Evolutionary conservation across 306 rosid genomes (phyloP).

Genomic region (Canavalia ensiformis): DNA sequence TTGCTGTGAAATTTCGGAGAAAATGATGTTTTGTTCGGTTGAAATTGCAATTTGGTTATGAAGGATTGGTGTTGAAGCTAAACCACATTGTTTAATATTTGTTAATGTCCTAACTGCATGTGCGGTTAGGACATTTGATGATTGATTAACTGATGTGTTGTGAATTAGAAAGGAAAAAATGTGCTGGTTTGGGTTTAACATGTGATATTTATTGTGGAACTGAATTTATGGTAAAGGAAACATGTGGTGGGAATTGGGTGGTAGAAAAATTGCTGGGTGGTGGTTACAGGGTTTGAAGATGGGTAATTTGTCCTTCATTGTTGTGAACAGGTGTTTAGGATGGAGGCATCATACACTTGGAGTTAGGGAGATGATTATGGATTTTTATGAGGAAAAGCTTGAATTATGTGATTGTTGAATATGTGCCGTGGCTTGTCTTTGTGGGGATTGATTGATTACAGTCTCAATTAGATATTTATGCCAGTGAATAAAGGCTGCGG

Average conservation of each 20-base stretch:
- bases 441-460: background rate
- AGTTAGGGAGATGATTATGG: slow-evolving; percentile 15
- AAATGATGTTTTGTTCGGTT: slow-evolving; percentile 6
- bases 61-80: background rate
- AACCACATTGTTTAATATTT: too few species aligned
- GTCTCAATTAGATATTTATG: slow-evolving; percentile 23
- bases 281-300: slow-evolving; percentile 6
- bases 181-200: background rate
- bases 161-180: background rate
- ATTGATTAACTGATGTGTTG: background rate
- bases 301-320: slow-evolving; percentile 5
- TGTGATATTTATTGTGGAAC: background rate
- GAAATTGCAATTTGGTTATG: background rate
- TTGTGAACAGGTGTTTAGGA: slow-evolving; percentile 7
- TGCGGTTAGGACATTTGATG: background rate
- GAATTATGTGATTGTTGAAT: background rate
- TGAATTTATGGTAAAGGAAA: background rate
- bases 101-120: background rate
- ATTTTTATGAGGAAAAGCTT: slow-evolving; percentile 4
- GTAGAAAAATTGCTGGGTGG: background rate
- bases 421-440: background rate
- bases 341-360: slow-evolving; percentile 5
- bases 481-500: background rate
- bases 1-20: slow-evolving; percentile 15
- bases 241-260: background rate